Percentiles rank a stretch among this genome's conserved stretches.
Conservation (phyloP, 805 yeast genomes). For the Metschnikowia baotianmanensis region DNA sequence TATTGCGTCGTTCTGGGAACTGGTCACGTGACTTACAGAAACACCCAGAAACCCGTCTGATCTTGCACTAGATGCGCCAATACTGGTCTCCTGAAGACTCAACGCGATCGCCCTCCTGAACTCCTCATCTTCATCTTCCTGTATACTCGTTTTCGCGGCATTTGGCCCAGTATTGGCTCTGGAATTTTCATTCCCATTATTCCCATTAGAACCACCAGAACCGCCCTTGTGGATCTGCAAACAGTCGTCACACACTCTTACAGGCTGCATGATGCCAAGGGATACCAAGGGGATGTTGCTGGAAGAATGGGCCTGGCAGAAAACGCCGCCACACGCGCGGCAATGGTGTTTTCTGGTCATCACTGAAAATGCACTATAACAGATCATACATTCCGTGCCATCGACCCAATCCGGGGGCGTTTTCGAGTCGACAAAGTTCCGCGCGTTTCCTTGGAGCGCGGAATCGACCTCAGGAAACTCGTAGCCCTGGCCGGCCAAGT, state of each 20-base stretch:
- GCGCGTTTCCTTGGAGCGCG: slow-evolving; percentile 27
- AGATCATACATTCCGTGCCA: slow-evolving; percentile 91
- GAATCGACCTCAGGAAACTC: slow-evolving; percentile 55
- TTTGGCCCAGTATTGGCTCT: slow-evolving; percentile 79
- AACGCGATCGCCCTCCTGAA: slow-evolving; percentile 73
- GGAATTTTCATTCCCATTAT: too few relatives aligned
- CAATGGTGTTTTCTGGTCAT: slow-evolving; percentile 94
- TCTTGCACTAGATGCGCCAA: slow-evolving; percentile 4
- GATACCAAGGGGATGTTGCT: slow-evolving; percentile 70
- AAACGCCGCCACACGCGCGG: slow-evolving; percentile 95
- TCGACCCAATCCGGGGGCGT: slow-evolving; percentile 99
- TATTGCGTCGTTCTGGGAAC: too few relatives aligned
- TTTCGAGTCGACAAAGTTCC: slow-evolving; percentile 72
- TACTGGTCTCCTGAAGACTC: slow-evolving; percentile 59
- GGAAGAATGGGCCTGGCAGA: slow-evolving; percentile 80
- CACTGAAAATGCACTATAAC: slow-evolving; percentile 76
- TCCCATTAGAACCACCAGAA: slow-evolving; percentile 25
- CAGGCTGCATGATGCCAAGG: slow-evolving; percentile 83
- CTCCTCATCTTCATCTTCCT: slow-evolving; percentile 69
- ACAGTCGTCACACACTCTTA: slow-evolving; percentile 92
- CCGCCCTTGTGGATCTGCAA: slow-evolving; percentile 54
- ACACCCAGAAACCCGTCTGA: too few relatives aligned
- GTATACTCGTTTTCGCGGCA: slow-evolving; percentile 39
- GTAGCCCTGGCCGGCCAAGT: slow-evolving; percentile 60
- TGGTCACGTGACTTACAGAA: slow-evolving; percentile 7